phyloP scores from a whole-genome alignment of 345 rosid genomes.

The Sisymbrium altissimum region DNA sequence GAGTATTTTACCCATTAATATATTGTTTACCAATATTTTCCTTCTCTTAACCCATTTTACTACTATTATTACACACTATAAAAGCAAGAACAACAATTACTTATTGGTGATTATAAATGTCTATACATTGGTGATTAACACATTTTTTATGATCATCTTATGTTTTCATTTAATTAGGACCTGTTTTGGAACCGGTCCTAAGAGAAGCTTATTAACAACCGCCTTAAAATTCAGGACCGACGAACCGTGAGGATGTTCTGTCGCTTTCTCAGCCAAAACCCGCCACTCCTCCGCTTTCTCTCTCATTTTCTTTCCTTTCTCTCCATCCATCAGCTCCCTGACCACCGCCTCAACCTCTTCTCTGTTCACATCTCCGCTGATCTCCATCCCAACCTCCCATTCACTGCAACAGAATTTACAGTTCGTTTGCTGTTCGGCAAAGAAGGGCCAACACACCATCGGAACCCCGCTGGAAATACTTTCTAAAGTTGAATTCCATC shows the following conservation, averaged over 20 bases:
- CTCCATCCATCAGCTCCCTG: slow-evolving; percentile 48
- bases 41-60: too few relatives aligned
- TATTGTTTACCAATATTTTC: too few relatives aligned
- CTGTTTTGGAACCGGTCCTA: not conserved
- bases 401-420: slow-evolving; percentile 39
- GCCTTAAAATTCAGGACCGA: slow-evolving; percentile 2
- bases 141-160: not conserved
- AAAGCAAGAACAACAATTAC: too few relatives aligned
- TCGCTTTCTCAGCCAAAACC: slow-evolving; percentile 26
- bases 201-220: slow-evolving; percentile 29
- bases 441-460: slow-evolving; percentile 56
- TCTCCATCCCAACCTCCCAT: slow-evolving; percentile 59
- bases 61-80: too few relatives aligned
- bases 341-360: slow-evolving; percentile 42
- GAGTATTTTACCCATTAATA: too few relatives aligned
- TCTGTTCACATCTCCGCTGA: slow-evolving; percentile 44
- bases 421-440: slow-evolving; percentile 53
- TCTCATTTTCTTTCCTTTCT: slow-evolving; percentile 45
- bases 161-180: not conserved
- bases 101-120: too few relatives aligned
- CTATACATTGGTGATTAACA: not conserved
- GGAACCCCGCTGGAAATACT: slow-evolving; percentile 44
- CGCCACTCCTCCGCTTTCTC: slow-evolving; percentile 41
- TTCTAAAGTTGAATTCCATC: slow-evolving; percentile 61
- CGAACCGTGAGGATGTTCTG: slow-evolving; percentile 24